phyloP scores from a whole-genome alignment of 306 rosid genomes.

The Vigna unguiculata region DNA sequence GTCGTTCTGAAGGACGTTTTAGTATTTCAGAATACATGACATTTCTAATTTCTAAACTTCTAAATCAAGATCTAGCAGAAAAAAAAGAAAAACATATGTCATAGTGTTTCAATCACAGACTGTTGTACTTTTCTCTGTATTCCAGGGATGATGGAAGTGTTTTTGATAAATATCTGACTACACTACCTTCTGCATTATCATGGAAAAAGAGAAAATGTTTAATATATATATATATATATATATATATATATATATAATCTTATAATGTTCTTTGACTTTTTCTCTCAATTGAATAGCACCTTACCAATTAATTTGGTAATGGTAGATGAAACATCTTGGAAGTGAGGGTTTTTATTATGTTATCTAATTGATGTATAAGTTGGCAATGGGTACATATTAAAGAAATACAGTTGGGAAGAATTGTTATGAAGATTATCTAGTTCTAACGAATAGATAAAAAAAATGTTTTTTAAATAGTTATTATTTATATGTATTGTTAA shows the following conservation, averaged over 20 bases:
- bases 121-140: constrained; percentile 30
- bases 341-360: neutral
- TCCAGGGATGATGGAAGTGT: constrained; percentile 5
- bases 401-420: neutral
- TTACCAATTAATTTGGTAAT: constrained; percentile 5
- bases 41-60: constrained; percentile 35
- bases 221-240: no score
- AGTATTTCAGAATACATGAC: constrained; percentile 37
- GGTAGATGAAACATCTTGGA: constrained; percentile 26
- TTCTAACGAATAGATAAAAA: no score
- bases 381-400: neutral
- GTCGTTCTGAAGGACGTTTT: constrained; percentile 41
- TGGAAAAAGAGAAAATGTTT: constrained; percentile 11
- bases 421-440: no score
- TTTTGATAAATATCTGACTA: constrained; percentile 36
- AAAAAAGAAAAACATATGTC: constrained; percentile 15
- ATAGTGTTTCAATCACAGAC: constrained; percentile 29
- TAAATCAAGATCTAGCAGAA: constrained; percentile 32
- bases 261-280: constrained; percentile 31
- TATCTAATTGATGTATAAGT: constrained; percentile 3
- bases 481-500: no score
- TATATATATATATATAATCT: neutral
- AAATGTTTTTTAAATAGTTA: no score
- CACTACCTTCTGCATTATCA: neutral
- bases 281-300: neutral